Evolutionary conservation across 2,329 filamentous ascomycete genomes (phyloP), one percentile per base, ranked within the genome.

Genomic region (Colletotrichum echinochloae): DNA sequence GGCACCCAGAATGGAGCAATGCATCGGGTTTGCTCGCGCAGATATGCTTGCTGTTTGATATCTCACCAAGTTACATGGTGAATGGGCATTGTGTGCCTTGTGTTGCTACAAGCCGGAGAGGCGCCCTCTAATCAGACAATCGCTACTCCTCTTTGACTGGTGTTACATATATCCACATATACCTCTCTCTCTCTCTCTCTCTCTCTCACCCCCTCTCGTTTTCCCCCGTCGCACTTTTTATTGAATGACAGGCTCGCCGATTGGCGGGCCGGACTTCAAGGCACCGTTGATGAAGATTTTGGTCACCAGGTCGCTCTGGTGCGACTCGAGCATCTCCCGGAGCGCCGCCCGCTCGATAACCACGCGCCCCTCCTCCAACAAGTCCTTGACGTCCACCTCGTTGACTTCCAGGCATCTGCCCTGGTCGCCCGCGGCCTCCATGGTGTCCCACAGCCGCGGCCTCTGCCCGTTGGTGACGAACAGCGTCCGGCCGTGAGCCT

Each of bases 351-450:
- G 89, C 87, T 99, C 96, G 76, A 99, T 90, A 71, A 99, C 90
- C 71, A 99, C 84, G 77, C 94, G 90, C 64, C 93, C 92, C 64
- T 91, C 90, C 84, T 96, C 93, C 74, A 99, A 83, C 73, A 99
- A 82, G 80, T 98, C 93, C 88, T 98, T 99, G 73, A 99, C 94
- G 81, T 98, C 96, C 44, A 99, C 94, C 73, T 97, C 92, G n/a
- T 87, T 84, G 70, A 91, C 85, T 67, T 89, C 87, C 75, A 94
- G 83, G 11, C 91, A 91, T 66, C 90, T 88, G 26, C 92, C 94
- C 72, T 94, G 88, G 76, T 88, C 83, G 11, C 87, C 88, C 72
- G 91, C 82, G 70, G 88, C 83, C 61, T 88, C 86, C 78, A 97
- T 84, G 41, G 91, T 90, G 46, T 86, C 86, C 74, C 90, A 91